phyloP scores from a whole-genome alignment of 768 basidiomycete genomes.

The Podaxis mareebaensis region DNA sequence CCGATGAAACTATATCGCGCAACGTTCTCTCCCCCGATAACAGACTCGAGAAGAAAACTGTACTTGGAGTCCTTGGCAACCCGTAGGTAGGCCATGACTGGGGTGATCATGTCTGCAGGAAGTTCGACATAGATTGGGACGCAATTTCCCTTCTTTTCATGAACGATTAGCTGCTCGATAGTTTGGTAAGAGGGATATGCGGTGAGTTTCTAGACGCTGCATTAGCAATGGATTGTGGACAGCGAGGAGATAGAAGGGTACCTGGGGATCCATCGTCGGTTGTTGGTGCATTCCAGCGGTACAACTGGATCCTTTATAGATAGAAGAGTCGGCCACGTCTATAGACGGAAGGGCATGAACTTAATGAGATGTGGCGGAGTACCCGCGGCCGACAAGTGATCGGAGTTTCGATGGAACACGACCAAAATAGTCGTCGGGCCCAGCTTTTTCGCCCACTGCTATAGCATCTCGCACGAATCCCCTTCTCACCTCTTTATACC shows the following conservation, averaged over 20 bases:
- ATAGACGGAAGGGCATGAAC: neutral
- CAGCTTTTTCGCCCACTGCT: neutral
- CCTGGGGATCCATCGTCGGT: conserved; percentile 50
- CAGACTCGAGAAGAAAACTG: conserved; percentile 93
- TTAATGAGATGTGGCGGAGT: neutral
- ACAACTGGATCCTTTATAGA: conserved; percentile 7
- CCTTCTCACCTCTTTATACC: neutral
- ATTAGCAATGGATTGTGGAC: conserved; percentile 5
- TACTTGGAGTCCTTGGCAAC: conserved; percentile 91
- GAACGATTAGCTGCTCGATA: conserved; percentile 75
- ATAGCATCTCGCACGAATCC: neutral
- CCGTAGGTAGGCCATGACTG: conserved; percentile 94
- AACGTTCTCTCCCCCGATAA: conserved; percentile 86
- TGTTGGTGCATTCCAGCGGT: neutral
- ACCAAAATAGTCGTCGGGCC: neutral
- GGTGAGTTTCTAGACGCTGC: conserved; percentile 53
- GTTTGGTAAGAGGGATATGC: conserved; percentile 72
- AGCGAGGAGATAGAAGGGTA: conserved; percentile 25
- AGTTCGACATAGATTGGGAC: conserved; percentile 91
- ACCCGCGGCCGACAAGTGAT: conserved; percentile 3
- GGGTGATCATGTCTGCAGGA: conserved; percentile 94
- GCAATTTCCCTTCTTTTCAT: conserved; percentile 87
- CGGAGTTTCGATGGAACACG: conserved; percentile 5
- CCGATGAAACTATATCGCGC: conserved; percentile 97
- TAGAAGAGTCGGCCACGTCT: neutral